Evolutionary conservation across 202 grass and related monocot species (phyloP), one percentile per base, ranked within the genome.

Genomic region (Cymbopogon flexuosus): DNA sequence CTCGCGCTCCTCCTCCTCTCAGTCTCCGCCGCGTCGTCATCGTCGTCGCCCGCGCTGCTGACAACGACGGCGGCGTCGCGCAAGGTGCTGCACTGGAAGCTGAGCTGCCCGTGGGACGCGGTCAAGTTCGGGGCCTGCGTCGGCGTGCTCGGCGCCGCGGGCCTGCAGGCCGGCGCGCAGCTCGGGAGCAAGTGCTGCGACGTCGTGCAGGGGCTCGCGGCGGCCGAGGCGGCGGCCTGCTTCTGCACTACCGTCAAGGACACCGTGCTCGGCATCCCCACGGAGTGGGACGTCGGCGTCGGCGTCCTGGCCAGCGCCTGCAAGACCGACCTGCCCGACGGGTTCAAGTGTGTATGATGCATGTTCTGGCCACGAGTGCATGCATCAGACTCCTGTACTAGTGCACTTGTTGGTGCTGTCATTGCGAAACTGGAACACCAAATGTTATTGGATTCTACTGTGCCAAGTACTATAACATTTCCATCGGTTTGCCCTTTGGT

Each of bases 231-330:
- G 4, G 94, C 92, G 1, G 62, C 88, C 4, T 97, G 95, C 84
- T 84, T 97, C 43, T 97, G 95, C 84, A 79, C 88, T 79, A 90
- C 88, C 23, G 63, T 90, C 47, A 97, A 93, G 86, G 92, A 94
- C 76, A 82, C 34, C 21, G 68, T 87, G 70, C 82, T 97, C 39
- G 84, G 90, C 37, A 77, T 94, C 76, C 82, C 90, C 19, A 89
- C 79, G 18, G 56, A 89, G 72, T 94, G 95, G 92, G 84, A 84
- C 13, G 95, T 97, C 66, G 84, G 81, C 2, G 83, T 97, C 47
- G 81, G 90, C 78, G 70, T 92, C 81, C 49, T 97, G 41, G 91
- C 86, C 64, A 97, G 84, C 75, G 60, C 89, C 34, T 97, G 94
- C 79, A 93, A 86, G 41, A 88, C 66, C 76, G 84, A 91, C 1